These are phyloP conservation scores for Polygonum maritimum DNA, from an alignment of 148 eudicot genomes.

Conservation along the genomic window DNA sequence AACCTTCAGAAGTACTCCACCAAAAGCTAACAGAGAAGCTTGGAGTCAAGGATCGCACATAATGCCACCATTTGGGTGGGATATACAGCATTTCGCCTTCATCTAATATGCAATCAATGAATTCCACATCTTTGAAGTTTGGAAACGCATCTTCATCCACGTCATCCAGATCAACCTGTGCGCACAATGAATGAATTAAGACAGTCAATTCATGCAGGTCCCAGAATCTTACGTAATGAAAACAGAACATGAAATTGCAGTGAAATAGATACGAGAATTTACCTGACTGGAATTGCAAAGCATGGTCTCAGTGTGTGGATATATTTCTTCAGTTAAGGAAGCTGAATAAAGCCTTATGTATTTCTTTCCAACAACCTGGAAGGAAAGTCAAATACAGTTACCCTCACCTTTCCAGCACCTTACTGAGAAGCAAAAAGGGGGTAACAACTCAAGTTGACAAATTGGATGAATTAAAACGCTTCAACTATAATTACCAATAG, in stretches of 20 bases:
- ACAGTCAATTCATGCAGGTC: not conserved
- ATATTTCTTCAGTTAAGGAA: conserved; percentile 67
- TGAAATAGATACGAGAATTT: not conserved
- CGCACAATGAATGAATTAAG: not conserved
- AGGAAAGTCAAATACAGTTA: conserved; percentile 19
- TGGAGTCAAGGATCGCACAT: conserved; percentile 73
- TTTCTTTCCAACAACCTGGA: conserved; percentile 92
- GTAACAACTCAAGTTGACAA: not conserved
- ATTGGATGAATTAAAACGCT: not conserved
- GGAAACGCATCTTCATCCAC: conserved; percentile 67
- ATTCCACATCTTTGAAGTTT: conserved; percentile 55
- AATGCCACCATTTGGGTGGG: conserved; percentile 99
- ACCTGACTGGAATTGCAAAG: conserved; percentile 94
- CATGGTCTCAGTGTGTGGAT: conserved; percentile 87
- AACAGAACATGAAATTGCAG: not conserved
- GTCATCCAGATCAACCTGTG: conserved; percentile 85
- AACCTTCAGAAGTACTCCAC: conserved; percentile 60
- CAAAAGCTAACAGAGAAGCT: conserved; percentile 97
- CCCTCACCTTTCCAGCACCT: conserved; percentile 4
- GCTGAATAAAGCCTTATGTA: conserved; percentile 82
- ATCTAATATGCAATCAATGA: conserved; percentile 80
- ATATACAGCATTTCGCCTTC: conserved; percentile 99
- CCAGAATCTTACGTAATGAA: not conserved
- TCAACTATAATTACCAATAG: not conserved
- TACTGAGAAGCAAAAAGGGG: not conserved